phyloP scores from a whole-genome alignment of 176 grass and related monocot species.

The Bothriochloa decipiens region DNA sequence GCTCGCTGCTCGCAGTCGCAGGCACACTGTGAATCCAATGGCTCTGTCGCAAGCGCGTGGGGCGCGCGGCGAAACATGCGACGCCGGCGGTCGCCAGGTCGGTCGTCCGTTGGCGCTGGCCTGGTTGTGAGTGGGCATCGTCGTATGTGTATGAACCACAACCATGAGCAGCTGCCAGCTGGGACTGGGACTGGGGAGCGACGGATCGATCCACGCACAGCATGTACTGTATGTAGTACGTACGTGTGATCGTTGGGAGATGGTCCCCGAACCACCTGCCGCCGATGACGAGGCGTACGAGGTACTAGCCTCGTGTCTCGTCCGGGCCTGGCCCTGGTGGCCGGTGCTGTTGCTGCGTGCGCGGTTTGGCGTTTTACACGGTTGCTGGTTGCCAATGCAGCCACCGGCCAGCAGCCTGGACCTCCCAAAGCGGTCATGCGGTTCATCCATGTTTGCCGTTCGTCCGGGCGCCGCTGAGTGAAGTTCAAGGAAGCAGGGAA shows the following conservation, averaged over 20 bases:
- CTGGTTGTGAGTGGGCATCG: background rate
- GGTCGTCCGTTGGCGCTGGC: background rate
- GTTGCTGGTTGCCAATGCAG: background rate
- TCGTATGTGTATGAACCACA: slow-evolving; percentile 15
- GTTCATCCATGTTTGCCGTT: too few species aligned
- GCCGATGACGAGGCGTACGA: slow-evolving; percentile 8
- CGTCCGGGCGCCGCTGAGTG: too few species aligned
- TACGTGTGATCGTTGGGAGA: background rate
- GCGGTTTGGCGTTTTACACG: background rate
- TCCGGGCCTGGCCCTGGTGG: background rate
- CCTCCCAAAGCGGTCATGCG: too few species aligned
- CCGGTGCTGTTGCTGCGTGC: background rate
- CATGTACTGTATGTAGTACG: background rate
- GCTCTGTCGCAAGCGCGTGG: background rate
- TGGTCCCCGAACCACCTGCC: slow-evolving; percentile 33
- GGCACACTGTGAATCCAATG: too few species aligned
- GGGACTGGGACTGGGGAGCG: background rate
- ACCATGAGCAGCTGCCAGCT: slow-evolving; percentile 26
- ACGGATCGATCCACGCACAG: background rate
- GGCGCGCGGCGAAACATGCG: background rate
- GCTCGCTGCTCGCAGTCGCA: background rate
- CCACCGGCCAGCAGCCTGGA: too few species aligned
- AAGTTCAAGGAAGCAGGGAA: too few species aligned
- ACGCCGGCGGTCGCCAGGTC: background rate
- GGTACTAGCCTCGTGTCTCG: background rate